Base-by-base conservation (phyloP, 768 basidiomycete genomes). In the Kockovaella imperatae region DNA sequence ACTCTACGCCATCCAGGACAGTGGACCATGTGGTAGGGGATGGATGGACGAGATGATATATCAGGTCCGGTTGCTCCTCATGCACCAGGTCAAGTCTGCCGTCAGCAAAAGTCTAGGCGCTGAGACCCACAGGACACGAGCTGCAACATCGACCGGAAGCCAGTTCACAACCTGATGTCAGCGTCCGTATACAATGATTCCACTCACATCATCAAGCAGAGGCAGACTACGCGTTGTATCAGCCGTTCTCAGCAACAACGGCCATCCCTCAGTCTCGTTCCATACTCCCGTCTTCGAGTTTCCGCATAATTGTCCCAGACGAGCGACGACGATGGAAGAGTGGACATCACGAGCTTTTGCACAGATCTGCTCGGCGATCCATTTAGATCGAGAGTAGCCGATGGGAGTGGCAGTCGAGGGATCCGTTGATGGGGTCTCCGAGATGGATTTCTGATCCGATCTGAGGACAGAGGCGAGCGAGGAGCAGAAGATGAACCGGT, bases 101-200 rank as follows among this genome's bases (percentile, higher is more conserved):
- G 15, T 43, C 31, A 49, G 34, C 26, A 15, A 30, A 32, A 7
- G 6, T n/a, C 5, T 20, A 20, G 26, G 29, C 3, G 34, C n/a
- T 21, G 14, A 18, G 5, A 61, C 65, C 51, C 32, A 64, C 65
- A 80, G 76, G 5, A 70, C 72, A 29, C 67, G 69, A 5, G 75
- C 77, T 0, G 78, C 78, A 26, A 69, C 71, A 68, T 80, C 75
- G 31, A 79, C 77, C 0, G 78, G 77, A 2, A 80, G 70, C 77
- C 78, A 80, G 0, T 70, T 62, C 76, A 76, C 36, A 29, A 32
- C 8, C 4, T 31, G 6, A 28, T 21, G 18, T 43, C 35, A 41
- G 15, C 28, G 34, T 49, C 10, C 20, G 7, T 26, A 26, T 13
- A 20, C 10, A 39, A 11, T 11, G 10, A 8, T 11, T 42, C 20